Evolutionary conservation across 768 basidiomycete genomes (phyloP).

Genomic region (Strobilomyces dryophilus): DNA sequence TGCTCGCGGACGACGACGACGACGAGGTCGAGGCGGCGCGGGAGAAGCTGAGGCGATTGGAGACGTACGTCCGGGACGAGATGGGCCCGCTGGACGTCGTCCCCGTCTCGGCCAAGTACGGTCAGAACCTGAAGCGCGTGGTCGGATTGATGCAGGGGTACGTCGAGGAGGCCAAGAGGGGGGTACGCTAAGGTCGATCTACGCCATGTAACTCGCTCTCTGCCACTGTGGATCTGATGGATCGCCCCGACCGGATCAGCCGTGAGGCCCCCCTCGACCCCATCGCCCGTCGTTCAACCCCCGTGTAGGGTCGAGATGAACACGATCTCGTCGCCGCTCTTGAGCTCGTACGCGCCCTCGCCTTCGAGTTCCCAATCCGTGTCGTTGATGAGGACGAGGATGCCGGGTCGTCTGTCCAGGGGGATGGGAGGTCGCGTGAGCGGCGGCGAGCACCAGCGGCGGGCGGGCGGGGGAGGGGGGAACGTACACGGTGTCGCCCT

Average conservation of each 20-base stretch:
- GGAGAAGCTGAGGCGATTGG: conserved; percentile 51
- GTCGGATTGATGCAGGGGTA: conserved; percentile 67
- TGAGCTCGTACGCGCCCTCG: conserved; percentile 78
- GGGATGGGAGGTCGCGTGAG: too few relatives aligned
- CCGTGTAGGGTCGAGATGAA: conserved; percentile 97
- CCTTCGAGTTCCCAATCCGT: conserved; percentile 98
- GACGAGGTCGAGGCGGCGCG: conserved; percentile 48
- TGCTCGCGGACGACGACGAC: conserved; percentile 53
- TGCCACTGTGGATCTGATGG: too few relatives aligned
- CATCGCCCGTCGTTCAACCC: conserved; percentile 3
- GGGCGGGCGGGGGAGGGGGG: not conserved
- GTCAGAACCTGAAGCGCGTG: conserved; percentile 70
- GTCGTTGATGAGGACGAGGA: conserved; percentile 94
- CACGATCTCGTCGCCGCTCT: conserved; percentile 83
- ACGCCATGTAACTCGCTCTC: too few relatives aligned
- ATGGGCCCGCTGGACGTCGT: conserved; percentile 63
- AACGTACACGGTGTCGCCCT: conserved; percentile 79
- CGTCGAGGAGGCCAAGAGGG: conserved; percentile 46
- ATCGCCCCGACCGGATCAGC: too few relatives aligned
- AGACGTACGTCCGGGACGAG: conserved; percentile 50
- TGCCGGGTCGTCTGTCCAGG: conserved; percentile 78
- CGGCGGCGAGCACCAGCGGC: too few relatives aligned
- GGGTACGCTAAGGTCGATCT: not conserved
- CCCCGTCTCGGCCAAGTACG: conserved; percentile 81
- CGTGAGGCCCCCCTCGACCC: too few relatives aligned